These are phyloP conservation scores for Lepidium africanum DNA, from an alignment of 345 rosid species.

Conservation along the genomic window DNA sequence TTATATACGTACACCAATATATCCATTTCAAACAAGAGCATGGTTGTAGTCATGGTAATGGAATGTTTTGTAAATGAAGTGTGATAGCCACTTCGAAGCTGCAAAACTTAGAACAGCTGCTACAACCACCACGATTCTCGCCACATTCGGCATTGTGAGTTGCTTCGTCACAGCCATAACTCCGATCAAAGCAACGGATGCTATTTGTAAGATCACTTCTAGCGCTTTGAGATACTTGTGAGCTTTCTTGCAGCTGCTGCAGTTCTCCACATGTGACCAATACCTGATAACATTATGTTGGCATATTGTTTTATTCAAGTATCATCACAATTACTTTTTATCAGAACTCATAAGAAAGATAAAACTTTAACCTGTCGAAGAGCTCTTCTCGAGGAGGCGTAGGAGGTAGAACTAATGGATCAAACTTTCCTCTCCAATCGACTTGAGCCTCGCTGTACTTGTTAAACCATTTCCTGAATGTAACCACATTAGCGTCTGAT, in stretches of 20 bases:
- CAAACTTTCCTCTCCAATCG: conserved; percentile 68
- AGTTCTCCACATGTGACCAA: conserved; percentile 80
- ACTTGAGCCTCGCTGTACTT: conserved; percentile 56
- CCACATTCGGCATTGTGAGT: conserved; percentile 28
- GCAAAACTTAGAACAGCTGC: conserved; percentile 53
- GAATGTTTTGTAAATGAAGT: conserved; percentile 62
- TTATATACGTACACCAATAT: background rate
- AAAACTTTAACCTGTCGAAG: conserved; percentile 52
- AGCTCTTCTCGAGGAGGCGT: conserved; percentile 69
- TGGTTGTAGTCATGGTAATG: conserved; percentile 74
- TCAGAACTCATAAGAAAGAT: background rate
- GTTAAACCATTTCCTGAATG: conserved; percentile 74
- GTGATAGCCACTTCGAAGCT: conserved; percentile 68
- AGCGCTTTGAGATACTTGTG: conserved; percentile 47
- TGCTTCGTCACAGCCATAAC: conserved; percentile 51
- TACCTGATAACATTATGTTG: conserved; percentile 37
- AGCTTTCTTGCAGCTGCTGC: conserved; percentile 65
- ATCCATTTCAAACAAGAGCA: conserved; percentile 42
- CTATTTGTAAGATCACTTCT: conserved; percentile 51
- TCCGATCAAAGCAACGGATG: conserved; percentile 46
- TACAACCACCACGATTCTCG: conserved; percentile 36
- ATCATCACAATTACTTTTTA: background rate
- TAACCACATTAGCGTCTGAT: conserved; percentile 64
- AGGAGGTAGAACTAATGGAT: conserved; percentile 64
- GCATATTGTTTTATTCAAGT: background rate